Percentiles rank a stretch among this genome's conserved stretches.
Conservation (phyloP, 768 basidiomycete species). For the Fomitopsis serialis region DNA sequence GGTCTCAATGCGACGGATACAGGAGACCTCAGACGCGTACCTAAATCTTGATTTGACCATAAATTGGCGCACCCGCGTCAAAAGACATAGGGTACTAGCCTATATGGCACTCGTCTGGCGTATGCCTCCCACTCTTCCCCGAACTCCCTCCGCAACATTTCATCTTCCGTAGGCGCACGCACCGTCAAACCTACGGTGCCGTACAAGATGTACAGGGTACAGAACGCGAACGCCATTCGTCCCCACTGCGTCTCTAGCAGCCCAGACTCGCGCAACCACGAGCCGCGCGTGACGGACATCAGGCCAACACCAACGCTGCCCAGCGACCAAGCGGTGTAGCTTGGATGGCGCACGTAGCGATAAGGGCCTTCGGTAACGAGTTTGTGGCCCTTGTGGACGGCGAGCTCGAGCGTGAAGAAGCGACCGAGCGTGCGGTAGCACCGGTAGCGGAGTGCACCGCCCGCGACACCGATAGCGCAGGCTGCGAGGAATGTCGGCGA, state of each 20-base stretch:
- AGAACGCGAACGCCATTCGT: background rate
- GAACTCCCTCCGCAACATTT: background rate
- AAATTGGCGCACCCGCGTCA: too few relatives aligned
- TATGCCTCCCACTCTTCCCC: background rate
- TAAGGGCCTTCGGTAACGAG: conserved; percentile 17
- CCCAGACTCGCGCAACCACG: conserved; percentile 3
- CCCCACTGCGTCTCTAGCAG: background rate
- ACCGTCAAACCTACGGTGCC: background rate
- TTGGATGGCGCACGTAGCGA: conserved; percentile 16
- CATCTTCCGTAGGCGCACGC: background rate
- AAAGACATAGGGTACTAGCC: background rate
- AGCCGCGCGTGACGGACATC: background rate
- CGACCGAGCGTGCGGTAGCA: conserved; percentile 23
- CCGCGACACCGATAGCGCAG: background rate
- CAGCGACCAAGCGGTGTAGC: conserved; percentile 9
- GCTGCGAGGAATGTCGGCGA: background rate
- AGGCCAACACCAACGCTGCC: background rate
- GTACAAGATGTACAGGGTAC: background rate
- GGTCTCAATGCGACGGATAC: too few relatives aligned
- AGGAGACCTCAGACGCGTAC: too few relatives aligned
- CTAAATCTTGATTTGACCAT: too few relatives aligned
- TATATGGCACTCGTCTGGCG: background rate
- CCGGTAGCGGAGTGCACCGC: background rate
- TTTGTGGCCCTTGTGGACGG: conserved; percentile 10
- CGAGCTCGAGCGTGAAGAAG: conserved; percentile 17